Percentiles rank a stretch among this genome's conserved stretches.
phyloP scores from a whole-genome alignment of 2,329 filamentous ascomycete genomes.

The Rosellinia necatrix region DNA sequence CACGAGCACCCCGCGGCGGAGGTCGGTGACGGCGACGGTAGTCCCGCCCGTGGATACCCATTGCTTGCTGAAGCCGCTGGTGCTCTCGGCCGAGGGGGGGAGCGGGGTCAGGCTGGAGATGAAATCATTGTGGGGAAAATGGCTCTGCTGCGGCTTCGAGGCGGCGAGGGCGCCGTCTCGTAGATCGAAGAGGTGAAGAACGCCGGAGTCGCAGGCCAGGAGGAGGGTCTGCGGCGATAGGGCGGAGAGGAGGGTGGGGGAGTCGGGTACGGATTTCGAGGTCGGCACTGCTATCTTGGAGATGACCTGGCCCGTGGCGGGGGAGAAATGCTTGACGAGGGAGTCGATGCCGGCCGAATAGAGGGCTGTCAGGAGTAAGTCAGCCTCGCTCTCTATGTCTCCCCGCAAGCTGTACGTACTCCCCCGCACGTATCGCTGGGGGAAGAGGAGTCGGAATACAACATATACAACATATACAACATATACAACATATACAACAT shows the following conservation, averaged over 20 bases:
- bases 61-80: conserved; percentile 88
- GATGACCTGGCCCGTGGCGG: conserved; percentile 67
- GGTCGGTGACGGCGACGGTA: conserved; percentile 86
- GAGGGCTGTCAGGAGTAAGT: conserved; percentile 47
- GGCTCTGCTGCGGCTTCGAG: conserved; percentile 74
- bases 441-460: background rate
- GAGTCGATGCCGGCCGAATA: conserved; percentile 68
- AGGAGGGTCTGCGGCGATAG: conserved; percentile 88
- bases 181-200: conserved; percentile 85
- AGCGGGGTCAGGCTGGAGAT: conserved; percentile 86
- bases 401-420: background rate
- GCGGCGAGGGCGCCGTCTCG: conserved; percentile 63
- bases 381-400: conserved; percentile 18
- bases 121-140: conserved; percentile 90
- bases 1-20: conserved; percentile 82
- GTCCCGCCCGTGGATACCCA: conserved; percentile 94
- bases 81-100: conserved; percentile 78
- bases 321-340: conserved; percentile 62
- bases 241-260: conserved; percentile 79
- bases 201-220: conserved; percentile 87
- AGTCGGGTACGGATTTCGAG: conserved; percentile 60
- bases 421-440: background rate
- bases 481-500: too few species aligned
- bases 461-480: too few species aligned
- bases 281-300: conserved; percentile 81